These are phyloP conservation scores for Hypomontagnella submonticulosa DNA, from an alignment of 495 filamentous ascomycete genomes.

Conservation along the genomic window DNA sequence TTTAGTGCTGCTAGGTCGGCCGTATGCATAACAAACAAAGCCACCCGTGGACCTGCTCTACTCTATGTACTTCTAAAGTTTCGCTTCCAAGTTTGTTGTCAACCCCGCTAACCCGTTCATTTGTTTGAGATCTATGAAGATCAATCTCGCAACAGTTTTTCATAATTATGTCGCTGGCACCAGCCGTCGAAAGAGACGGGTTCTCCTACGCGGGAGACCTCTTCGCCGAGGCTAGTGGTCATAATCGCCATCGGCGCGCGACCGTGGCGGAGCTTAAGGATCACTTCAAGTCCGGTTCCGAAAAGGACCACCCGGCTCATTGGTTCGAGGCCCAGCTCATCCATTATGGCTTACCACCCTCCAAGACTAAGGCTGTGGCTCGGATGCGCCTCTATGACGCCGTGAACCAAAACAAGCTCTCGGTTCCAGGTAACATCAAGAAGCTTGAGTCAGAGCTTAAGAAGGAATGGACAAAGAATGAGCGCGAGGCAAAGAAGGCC, in stretches of 20 bases:
- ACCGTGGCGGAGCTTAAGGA: constrained; percentile 58
- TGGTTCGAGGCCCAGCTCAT: constrained; percentile 69
- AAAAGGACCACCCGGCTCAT: constrained; percentile 62
- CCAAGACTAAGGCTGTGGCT: constrained; percentile 65
- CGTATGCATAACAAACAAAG: too few relatives aligned
- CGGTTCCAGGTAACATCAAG: constrained; percentile 52
- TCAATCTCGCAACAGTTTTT: not conserved
- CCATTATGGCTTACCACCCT: constrained; percentile 66
- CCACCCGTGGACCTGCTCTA: not conserved
- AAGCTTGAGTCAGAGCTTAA: constrained; percentile 63
- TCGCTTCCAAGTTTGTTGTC: not conserved
- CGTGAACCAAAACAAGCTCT: constrained; percentile 56
- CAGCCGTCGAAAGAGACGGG: constrained; percentile 39
- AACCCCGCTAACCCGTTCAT: not conserved
- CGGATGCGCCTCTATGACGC: constrained; percentile 66
- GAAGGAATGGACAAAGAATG: constrained; percentile 61
- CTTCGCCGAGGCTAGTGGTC: constrained; percentile 58
- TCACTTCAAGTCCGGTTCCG: constrained; percentile 52
- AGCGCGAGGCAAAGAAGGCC: constrained; percentile 58
- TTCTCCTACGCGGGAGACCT: constrained; percentile 55
- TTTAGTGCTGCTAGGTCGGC: too few relatives aligned
- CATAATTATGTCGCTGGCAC: constrained; percentile 47
- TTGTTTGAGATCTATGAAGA: not conserved
- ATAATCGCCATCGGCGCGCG: constrained; percentile 63
- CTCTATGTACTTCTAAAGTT: not conserved